A percentile compares a stretch with the other conserved stretches of the same genome.
These are phyloP conservation scores for Botrytis elliptica DNA, from an alignment of 2,329 filamentous ascomycete species.

Conservation along the genomic window DNA sequence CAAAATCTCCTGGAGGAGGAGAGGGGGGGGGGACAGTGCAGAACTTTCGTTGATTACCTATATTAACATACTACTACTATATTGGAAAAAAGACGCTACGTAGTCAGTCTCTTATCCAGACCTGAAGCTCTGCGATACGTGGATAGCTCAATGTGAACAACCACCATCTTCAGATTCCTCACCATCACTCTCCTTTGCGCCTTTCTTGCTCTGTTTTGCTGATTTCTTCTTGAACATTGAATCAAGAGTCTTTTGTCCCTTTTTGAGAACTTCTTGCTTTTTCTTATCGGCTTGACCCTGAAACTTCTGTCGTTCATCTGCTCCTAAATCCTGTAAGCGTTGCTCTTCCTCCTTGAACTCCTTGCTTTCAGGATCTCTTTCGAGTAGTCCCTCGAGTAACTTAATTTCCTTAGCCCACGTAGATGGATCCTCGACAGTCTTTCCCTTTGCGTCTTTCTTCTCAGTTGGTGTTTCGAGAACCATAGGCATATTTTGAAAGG, in stretches of 20 bases:
- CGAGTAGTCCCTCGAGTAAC: slow-evolving; percentile 82
- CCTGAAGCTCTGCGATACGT: not conserved
- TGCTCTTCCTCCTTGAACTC: slow-evolving; percentile 68
- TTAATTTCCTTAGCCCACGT: slow-evolving; percentile 96
- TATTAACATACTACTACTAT: not conserved
- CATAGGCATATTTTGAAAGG: slow-evolving; percentile 79
- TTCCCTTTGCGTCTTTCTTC: slow-evolving; percentile 61
- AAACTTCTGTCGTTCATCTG: slow-evolving; percentile 69
- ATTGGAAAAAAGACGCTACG: not conserved
- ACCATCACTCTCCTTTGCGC: slow-evolving; percentile 38
- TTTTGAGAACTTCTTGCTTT: slow-evolving; percentile 68
- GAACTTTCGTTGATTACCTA: not conserved
- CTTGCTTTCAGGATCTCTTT: slow-evolving; percentile 72
- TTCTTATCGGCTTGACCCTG: slow-evolving; percentile 79
- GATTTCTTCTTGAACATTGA: slow-evolving; percentile 42
- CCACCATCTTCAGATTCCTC: slow-evolving; percentile 32
- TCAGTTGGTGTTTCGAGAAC: slow-evolving; percentile 96
- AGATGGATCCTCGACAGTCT: slow-evolving; percentile 70
- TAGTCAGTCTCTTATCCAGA: not conserved
- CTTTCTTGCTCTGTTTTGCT: slow-evolving; percentile 42
- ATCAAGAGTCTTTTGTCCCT: slow-evolving; percentile 48
- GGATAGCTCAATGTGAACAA: slow-evolving; percentile 33
- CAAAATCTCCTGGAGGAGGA: not conserved
- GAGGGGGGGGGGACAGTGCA: not conserved
- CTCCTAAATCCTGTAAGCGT: slow-evolving; percentile 66